Percentiles rank a stretch among this genome's conserved stretches.
Evolutionary conservation across 345 rosid genomes (phyloP).

Genomic region (Theobroma cacao): DNA sequence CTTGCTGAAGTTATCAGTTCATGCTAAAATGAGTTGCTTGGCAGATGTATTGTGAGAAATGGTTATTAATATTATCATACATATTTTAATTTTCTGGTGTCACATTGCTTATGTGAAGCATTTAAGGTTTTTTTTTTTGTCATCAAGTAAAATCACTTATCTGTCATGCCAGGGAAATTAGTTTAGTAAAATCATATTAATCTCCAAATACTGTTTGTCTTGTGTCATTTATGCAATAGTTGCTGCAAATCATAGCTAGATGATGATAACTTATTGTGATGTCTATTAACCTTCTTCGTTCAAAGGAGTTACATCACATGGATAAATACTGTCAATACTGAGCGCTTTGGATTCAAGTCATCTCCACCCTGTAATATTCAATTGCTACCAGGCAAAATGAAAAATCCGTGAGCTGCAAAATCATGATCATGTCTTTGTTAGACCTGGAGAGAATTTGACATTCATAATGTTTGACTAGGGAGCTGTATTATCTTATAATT

Average conservation of each 20-base stretch:
- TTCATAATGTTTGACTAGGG: not conserved
- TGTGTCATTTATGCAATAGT: not conserved
- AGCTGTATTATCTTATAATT: not conserved
- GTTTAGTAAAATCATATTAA: not conserved
- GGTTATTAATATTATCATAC: not conserved
- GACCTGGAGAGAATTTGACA: not conserved
- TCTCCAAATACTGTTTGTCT: not conserved
- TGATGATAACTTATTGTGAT: not conserved
- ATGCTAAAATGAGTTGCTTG: not conserved
- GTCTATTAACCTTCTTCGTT: not conserved
- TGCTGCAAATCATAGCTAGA: not conserved
- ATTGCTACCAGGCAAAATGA: not conserved
- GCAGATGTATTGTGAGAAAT: not conserved
- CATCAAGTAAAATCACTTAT: not conserved
- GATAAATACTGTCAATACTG: not conserved
- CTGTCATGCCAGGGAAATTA: not conserved
- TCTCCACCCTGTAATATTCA: not conserved
- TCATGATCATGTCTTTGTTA: not conserved
- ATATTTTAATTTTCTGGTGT: not conserved
- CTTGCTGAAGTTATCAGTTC: not conserved
- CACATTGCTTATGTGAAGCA: not conserved
- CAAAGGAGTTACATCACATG: not conserved
- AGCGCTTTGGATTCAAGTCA: not conserved
- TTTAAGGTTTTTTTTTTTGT: too few species aligned
- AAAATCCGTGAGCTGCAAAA: not conserved